A percentile compares a stretch with the other conserved stretches of the same genome.
Conservation (phyloP, 495 filamentous ascomycete genomes). For the Penicillium taxi region DNA sequence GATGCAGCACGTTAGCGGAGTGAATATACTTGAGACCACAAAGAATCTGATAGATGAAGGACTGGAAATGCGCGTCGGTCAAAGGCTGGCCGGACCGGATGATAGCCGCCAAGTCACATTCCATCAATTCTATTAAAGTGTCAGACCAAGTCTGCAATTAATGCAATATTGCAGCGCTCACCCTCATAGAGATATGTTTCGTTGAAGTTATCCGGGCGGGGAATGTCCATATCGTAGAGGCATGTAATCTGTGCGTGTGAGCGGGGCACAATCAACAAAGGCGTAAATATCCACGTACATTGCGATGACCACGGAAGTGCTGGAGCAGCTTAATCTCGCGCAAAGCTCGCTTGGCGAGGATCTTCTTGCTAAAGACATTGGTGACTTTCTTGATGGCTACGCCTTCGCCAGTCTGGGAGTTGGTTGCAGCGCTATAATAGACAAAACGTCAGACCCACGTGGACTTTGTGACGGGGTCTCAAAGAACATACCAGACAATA, state of each 20-base stretch:
- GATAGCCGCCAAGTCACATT: constrained; percentile 96
- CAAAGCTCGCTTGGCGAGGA: constrained; percentile 92
- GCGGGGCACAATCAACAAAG: constrained; percentile 7
- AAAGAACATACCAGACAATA: constrained; percentile 79
- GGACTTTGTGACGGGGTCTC: neutral
- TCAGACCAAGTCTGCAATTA: constrained; percentile 8
- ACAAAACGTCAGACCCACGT: neutral
- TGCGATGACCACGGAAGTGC: constrained; percentile 87
- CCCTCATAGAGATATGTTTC: constrained; percentile 98
- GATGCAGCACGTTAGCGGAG: constrained; percentile 93
- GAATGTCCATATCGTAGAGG: constrained; percentile 99
- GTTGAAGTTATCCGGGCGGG: constrained; percentile 95
- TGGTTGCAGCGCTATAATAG: constrained; percentile 73
- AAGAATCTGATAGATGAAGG: constrained; percentile 90
- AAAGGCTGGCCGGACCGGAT: constrained; percentile 93
- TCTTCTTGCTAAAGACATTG: constrained; percentile 99
- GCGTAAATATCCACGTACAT: constrained; percentile 39
- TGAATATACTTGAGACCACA: constrained; percentile 98
- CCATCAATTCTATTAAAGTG: constrained; percentile 75
- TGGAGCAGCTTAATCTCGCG: constrained; percentile 98
- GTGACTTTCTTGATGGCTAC: constrained; percentile 99
- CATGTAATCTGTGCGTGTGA: constrained; percentile 75
- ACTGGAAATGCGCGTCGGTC: constrained; percentile 94
- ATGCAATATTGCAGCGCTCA: constrained; percentile 24
- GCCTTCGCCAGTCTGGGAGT: constrained; percentile 85